A percentile compares a stretch with the other conserved stretches of the same genome.
Conservation (phyloP, 1,284 basidiomycete genomes). For the Apiotrichum laibachii region DNA sequence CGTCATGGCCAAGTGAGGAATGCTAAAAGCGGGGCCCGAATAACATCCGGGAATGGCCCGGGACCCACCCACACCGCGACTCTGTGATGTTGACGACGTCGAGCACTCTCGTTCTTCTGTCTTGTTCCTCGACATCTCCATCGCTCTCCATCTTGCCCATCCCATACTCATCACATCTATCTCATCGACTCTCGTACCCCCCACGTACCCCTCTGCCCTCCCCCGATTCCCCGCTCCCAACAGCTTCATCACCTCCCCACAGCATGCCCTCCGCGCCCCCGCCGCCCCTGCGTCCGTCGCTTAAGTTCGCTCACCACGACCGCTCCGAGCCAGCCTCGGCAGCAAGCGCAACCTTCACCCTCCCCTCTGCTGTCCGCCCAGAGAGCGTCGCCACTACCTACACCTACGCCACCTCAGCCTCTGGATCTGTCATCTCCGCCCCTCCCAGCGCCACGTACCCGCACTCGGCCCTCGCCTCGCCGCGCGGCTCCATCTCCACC, state of each 20-base stretch:
- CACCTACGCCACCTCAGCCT: background rate
- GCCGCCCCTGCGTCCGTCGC: conserved; percentile 11
- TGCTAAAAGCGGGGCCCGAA: too few relatives aligned
- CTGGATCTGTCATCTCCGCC: background rate
- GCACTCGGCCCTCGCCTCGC: conserved; percentile 3
- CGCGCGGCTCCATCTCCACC: conserved; percentile 6
- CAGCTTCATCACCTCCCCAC: background rate
- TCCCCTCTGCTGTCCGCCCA: background rate
- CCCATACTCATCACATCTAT: background rate
- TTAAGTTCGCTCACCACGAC: conserved; percentile 8
- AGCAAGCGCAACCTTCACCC: background rate
- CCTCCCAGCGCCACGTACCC: background rate
- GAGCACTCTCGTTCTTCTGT: too few relatives aligned
- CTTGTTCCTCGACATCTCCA: too few relatives aligned
- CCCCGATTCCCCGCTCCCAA: background rate
- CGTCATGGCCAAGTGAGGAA: too few relatives aligned
- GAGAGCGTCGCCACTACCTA: background rate
- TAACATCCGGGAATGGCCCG: too few relatives aligned
- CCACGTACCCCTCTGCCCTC: background rate
- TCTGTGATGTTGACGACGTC: too few relatives aligned
- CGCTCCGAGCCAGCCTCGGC: background rate
- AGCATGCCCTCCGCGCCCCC: background rate
- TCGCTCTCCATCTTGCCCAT: background rate
- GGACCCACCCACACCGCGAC: too few relatives aligned
- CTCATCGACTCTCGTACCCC: too few relatives aligned